Conservation (phyloP, 2,329 filamentous ascomycete genomes). For the Hirsutella thompsonii region DNA sequence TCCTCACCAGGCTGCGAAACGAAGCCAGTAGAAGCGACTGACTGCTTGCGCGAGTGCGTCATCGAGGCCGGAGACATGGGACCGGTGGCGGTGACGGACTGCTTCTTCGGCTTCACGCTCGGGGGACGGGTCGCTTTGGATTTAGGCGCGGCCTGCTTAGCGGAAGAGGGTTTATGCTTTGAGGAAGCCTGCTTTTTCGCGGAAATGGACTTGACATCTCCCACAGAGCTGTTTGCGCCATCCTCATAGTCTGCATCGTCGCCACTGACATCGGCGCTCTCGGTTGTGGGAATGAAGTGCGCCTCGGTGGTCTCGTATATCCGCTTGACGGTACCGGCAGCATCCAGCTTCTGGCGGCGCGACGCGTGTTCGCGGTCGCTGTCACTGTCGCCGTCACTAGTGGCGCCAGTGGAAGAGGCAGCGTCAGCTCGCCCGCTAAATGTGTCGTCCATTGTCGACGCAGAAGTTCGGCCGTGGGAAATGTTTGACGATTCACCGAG, state of each 20-base stretch:
- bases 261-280: constrained; percentile 25
- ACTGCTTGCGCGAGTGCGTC: constrained; percentile 64
- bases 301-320: constrained; percentile 39
- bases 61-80: constrained; percentile 54
- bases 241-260: constrained; percentile 21
- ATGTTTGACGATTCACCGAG: constrained; percentile 89
- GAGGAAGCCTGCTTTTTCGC: constrained; percentile 21
- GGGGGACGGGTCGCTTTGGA: constrained; percentile 28
- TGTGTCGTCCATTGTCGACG: constrained; percentile 85
- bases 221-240: constrained; percentile 19
- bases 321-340: constrained; percentile 27
- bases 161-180: constrained; percentile 26
- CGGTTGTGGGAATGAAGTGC: constrained; percentile 38
- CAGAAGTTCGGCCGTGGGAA: constrained; percentile 83
- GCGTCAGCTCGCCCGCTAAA: constrained; percentile 82
- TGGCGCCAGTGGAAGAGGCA: constrained; percentile 74
- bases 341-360: constrained; percentile 44
- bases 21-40: constrained; percentile 45
- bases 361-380: constrained; percentile 49
- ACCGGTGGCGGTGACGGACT: constrained; percentile 21
- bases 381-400: constrained; percentile 62
- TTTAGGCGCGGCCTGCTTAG: constrained; percentile 17
- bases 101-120: constrained; percentile 38
- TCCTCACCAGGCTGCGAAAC: constrained; percentile 54
- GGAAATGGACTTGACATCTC: constrained; percentile 27